Conservation (phyloP, 139 green algal genomes). For the Picochlorum costavermella region DNA sequence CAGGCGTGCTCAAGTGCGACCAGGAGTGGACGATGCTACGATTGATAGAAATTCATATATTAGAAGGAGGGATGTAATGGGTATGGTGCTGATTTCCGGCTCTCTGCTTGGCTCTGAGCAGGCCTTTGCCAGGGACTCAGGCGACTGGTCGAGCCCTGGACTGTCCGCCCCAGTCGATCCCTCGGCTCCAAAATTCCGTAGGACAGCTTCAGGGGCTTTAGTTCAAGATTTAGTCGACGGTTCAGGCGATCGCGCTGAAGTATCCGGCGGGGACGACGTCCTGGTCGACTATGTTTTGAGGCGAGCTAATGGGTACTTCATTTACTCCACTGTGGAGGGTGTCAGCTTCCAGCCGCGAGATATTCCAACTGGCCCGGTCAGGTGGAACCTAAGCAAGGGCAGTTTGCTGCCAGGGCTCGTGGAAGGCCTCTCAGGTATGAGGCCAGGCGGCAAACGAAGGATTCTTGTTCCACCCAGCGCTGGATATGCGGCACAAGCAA, state of each 20-base stretch:
- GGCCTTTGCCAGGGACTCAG: not conserved
- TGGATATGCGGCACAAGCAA: slow-evolving; percentile 36
- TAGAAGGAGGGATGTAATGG: too few species aligned
- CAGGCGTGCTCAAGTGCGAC: too few species aligned
- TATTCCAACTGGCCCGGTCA: slow-evolving; percentile 53
- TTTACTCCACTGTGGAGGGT: slow-evolving; percentile 66
- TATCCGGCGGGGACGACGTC: slow-evolving; percentile 38
- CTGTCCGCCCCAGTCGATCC: slow-evolving; percentile 25
- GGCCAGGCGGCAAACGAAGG: slow-evolving; percentile 49
- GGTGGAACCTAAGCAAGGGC: slow-evolving; percentile 27
- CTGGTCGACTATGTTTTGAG: slow-evolving; percentile 68
- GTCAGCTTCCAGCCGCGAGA: slow-evolving; percentile 71
- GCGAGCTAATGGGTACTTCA: slow-evolving; percentile 52
- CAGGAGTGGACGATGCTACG: too few species aligned
- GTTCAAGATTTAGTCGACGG: slow-evolving; percentile 39
- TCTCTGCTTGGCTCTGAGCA: not conserved
- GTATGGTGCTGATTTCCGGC: too few species aligned
- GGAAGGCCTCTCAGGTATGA: slow-evolving; percentile 46
- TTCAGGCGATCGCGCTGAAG: slow-evolving; percentile 13
- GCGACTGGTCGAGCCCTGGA: slow-evolving; percentile 42
- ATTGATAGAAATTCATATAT: too few species aligned
- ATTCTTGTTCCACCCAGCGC: slow-evolving; percentile 49
- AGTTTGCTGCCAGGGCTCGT: slow-evolving; percentile 25
- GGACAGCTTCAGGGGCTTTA: slow-evolving; percentile 29
- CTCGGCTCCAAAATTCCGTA: slow-evolving; percentile 32